These are phyloP conservation scores for Penicillium sp. DNA, from an alignment of 2,329 filamentous ascomycete species.

Conservation along the genomic window DNA sequence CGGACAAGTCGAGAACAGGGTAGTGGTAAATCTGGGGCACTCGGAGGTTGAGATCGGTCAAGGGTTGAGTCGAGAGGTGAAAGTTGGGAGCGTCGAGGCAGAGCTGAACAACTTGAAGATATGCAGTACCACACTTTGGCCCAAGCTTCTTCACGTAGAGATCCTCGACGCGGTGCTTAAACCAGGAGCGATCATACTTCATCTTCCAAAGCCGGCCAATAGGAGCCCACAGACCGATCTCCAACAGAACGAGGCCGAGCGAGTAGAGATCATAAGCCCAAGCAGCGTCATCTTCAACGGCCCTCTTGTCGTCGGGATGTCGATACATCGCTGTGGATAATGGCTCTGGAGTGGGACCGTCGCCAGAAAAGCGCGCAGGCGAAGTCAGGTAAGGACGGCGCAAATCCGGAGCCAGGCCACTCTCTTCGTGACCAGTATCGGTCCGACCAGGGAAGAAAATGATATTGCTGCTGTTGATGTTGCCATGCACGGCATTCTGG, in stretches of 20 bases:
- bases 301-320: conserved; percentile 55
- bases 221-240: conserved; percentile 66
- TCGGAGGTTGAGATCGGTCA: conserved; percentile 43
- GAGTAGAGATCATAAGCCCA: conserved; percentile 61
- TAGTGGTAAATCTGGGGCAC: conserved; percentile 45
- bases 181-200: conserved; percentile 63
- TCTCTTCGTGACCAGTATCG: conserved; percentile 37
- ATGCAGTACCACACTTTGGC: conserved; percentile 64
- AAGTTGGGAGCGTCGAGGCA: conserved; percentile 62
- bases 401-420: conserved; percentile 46
- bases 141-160: conserved; percentile 63
- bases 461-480: conserved; percentile 66
- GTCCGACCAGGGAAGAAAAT: conserved; percentile 54
- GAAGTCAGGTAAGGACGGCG: conserved; percentile 60
- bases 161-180: conserved; percentile 64
- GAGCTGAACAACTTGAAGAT: conserved; percentile 63
- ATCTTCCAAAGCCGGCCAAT: conserved; percentile 64
- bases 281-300: conserved; percentile 39
- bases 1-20: conserved; percentile 44
- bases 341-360: conserved; percentile 49
- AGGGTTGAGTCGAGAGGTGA: conserved; percentile 44
- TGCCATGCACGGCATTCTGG: conserved; percentile 60
- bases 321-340: conserved; percentile 61
- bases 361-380: conserved; percentile 59
- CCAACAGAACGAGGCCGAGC: conserved; percentile 61